These are phyloP conservation scores for Globisporangium irregulare DNA, from an alignment of 352 stramenopile species.

Conservation along the genomic window DNA sequence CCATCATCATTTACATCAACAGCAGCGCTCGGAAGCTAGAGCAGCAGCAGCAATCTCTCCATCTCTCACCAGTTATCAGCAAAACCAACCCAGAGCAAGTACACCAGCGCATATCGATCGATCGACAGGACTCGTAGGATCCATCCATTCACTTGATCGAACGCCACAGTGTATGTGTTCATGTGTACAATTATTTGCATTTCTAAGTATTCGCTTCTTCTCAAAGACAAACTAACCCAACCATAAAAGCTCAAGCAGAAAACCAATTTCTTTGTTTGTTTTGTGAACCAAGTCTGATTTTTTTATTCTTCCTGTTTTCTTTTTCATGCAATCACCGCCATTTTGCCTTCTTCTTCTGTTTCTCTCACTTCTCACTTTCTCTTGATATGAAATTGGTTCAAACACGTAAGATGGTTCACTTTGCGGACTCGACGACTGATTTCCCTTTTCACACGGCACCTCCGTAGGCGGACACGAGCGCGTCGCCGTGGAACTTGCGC, in stretches of 20 bases:
- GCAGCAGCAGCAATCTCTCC: constrained; percentile 1
- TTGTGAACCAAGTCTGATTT: not conserved
- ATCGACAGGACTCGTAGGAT: not conserved
- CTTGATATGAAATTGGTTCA: constrained; percentile 1
- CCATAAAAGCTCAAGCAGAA: not conserved
- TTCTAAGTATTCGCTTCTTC: constrained; percentile 1
- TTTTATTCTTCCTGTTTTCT: not conserved
- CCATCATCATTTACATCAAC: not conserved
- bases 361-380: not conserved
- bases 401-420: not conserved
- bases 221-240: not conserved
- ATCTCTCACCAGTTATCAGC: not conserved
- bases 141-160: not conserved
- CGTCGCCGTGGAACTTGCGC: constrained; percentile 81
- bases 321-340: not conserved
- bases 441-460: constrained; percentile 53
- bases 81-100: not conserved
- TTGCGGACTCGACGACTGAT: not conserved
- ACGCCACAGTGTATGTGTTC: not conserved
- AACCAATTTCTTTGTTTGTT: constrained; percentile 1
- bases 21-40: constrained; percentile 7
- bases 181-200: constrained; percentile 11
- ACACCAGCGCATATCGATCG: not conserved
- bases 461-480: constrained; percentile 65
- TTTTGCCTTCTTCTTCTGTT: not conserved